Conservation (phyloP, 257 asterid species). For the Scutellaria galericulata region DNA sequence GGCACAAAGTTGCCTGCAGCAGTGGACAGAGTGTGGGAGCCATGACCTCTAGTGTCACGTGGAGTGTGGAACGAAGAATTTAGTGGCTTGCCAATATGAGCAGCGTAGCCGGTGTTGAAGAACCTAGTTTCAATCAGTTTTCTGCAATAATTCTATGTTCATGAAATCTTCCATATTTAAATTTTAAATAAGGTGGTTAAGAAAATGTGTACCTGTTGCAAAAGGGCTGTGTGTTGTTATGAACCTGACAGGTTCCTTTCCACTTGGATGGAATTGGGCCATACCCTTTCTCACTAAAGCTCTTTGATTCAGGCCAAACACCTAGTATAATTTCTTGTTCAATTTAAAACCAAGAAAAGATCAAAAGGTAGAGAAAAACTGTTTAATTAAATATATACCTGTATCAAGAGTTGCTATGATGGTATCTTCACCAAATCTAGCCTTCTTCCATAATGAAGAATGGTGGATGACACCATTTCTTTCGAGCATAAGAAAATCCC, state of each 20-base stretch:
- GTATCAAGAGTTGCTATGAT: constrained; percentile 76
- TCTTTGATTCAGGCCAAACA: constrained; percentile 84
- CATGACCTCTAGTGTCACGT: constrained; percentile 68
- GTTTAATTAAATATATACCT: constrained; percentile 41
- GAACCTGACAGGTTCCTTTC: constrained; percentile 68
- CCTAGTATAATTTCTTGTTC: constrained; percentile 39
- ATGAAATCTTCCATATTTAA: neutral
- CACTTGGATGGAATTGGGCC: constrained; percentile 80
- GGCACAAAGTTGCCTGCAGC: constrained; percentile 78
- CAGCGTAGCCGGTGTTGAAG: constrained; percentile 57
- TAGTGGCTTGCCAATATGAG: constrained; percentile 7
- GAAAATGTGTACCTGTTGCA: constrained; percentile 64
- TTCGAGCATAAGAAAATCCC: constrained; percentile 74
- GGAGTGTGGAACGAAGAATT: constrained; percentile 17
- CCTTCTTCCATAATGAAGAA: constrained; percentile 31
- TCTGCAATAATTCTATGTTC: constrained; percentile 36
- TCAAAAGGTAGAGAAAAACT: neutral
- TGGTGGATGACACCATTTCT: constrained; percentile 39
- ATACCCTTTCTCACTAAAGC: constrained; percentile 65
- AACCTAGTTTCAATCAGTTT: constrained; percentile 83
- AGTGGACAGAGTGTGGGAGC: constrained; percentile 82
- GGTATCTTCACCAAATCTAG: too few species aligned
- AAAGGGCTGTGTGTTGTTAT: constrained; percentile 12
- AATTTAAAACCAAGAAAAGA: neutral
- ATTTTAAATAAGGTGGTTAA: neutral